These are phyloP conservation scores for Parathielavia appendiculata DNA, from an alignment of 495 filamentous ascomycete genomes.

Conservation along the genomic window DNA sequence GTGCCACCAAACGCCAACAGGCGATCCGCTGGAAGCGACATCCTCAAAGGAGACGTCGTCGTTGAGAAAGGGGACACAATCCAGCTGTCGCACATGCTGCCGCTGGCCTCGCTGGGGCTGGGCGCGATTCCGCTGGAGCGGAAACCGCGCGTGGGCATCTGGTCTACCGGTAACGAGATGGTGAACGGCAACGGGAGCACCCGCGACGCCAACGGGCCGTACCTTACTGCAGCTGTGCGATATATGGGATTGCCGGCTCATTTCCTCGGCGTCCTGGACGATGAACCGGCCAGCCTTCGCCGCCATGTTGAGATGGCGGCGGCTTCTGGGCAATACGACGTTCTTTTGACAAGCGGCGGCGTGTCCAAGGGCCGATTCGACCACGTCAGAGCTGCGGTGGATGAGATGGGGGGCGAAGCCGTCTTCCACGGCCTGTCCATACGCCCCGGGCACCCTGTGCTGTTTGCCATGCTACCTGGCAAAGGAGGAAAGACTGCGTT, in stretches of 20 bases:
- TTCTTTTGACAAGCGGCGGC: neutral
- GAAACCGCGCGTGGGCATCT: neutral
- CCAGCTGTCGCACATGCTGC: neutral
- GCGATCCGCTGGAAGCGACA: neutral
- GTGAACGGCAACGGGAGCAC: neutral
- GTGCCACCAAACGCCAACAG: neutral
- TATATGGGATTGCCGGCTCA: neutral
- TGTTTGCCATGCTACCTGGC: neutral
- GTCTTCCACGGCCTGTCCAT: neutral
- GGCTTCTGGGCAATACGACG: neutral
- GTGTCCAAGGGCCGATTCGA: constrained; percentile 4
- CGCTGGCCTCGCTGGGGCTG: neutral
- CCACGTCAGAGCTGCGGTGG: neutral
- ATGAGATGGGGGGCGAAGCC: neutral
- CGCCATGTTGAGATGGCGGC: neutral
- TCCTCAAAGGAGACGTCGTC: neutral
- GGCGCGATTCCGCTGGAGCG: neutral
- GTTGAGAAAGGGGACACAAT: neutral
- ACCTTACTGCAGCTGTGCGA: neutral
- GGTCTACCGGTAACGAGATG: constrained; percentile 2
- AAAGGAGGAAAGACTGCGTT: neutral
- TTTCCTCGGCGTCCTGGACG: neutral
- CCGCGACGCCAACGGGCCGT: neutral
- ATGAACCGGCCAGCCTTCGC: neutral
- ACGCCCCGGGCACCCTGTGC: neutral